Base-by-base conservation (phyloP, 2,329 filamentous ascomycete species). In the Sporothrix phasma region DNA sequence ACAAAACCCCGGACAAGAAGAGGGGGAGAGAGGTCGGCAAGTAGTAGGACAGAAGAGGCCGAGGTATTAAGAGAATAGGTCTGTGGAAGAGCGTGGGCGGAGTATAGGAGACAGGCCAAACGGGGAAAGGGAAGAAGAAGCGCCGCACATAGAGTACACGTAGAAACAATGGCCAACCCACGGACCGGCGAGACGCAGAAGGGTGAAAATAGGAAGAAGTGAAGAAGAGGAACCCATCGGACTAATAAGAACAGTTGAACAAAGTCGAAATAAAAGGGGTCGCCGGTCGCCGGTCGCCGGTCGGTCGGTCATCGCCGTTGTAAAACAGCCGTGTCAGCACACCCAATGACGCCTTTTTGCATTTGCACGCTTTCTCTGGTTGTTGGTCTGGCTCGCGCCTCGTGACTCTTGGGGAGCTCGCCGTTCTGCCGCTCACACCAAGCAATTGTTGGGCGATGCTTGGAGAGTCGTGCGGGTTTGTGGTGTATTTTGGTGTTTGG, bases 241-340 rank as follows among this genome's bases (percentile, higher is more conserved):
- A 39, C 39, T 58, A 64, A 43, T 17, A 61, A 45, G 39, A 62
- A 70, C 64, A 69, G 61, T 54, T 46, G 51, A 63, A 46, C 19
- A 51, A 59, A 54, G 54, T 41, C 29, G 17, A 51, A 34, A 19
- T n/a, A 56, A 19, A 19, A 34, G n/a, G 47, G 8, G 15, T 63
- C 17, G 61, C 51, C 31, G 19, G 11, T 37, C 29, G 58, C 43
- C 56, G 39, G 41, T 60, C 8, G 41, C 24, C 17, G n/a, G n/a
- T n/a, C n/a, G n/a, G 17, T 46, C 19, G 34, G 15, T 37, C 3
- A 15, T 13, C 11, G 34, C 3, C 34, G 1, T 10, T 43, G 17
- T 10, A 46, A 34, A 22, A 34, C n/a, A 22, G 34, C 43, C 2
- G 31, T 51, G 47, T 26, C 45, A 51, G 34, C n/a, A 34, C 47